Evolutionary conservation across 2,329 filamentous ascomycete species (phyloP), one percentile per base, ranked within the genome.

Genomic region (Tricladium varicosporioides): DNA sequence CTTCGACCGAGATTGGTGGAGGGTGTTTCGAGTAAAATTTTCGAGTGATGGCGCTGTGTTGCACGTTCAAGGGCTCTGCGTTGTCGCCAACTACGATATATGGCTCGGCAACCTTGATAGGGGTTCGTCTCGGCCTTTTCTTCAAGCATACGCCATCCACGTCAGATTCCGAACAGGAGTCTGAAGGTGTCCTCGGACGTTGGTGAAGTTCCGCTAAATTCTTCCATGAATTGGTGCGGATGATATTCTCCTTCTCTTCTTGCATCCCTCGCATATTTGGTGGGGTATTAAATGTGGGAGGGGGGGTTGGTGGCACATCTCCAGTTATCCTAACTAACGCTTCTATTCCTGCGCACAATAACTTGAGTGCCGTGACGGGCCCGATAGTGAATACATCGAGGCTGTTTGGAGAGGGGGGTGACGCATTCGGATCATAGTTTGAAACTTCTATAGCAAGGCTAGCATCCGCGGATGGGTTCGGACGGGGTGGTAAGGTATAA

Each of bases 1-100:
- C 88, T 68, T 88, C 84, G 48, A 97, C 80, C 36, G 85, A 81
- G 63, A 97, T 93, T 10, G 89, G 87, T 16, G 94, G 93, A 14
- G 91, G 85, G 51, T 86, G 84, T 71, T 94, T 96, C 62, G 89
- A 93, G 76, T 94, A 95, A 74, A 99, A 99, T 68, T 94, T 94
- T 64, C 92, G 86, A 15, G 91, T 91, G 62, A 97, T 91, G 63
- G 91, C 88, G 60, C 86, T 86, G 69, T 94, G 89, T 71, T 97
- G 92, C 33, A 91, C 75, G 59, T 87, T 85, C 56, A 91, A 77
- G 18, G 88, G 86, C 65, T 91, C 86, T 31, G 85, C 86, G 70
- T 90, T 83, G 47, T 83, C 82, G n/a, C 86, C 83, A 54, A 87
- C 80, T 47, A 87, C 75, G 52, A 86, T 76, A 66, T 85, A 84